Evolutionary conservation across 2,329 filamentous ascomycete species (phyloP), one percentile per base, ranked within the genome.

Genomic region (Fusarium cicatricum): DNA sequence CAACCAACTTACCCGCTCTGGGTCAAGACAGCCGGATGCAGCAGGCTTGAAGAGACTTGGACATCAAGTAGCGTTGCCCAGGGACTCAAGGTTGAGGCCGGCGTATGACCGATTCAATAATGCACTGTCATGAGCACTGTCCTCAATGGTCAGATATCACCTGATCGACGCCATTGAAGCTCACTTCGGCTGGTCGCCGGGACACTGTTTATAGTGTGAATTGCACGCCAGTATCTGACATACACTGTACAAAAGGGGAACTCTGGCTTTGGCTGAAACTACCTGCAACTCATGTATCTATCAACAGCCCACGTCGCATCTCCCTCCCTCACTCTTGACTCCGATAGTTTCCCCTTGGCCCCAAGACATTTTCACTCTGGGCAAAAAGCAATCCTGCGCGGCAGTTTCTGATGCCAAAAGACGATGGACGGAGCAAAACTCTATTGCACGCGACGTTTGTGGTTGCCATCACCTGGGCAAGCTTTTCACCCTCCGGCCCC

Each of bases 11-110:
- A n/a, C n/a, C n/a, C n/a, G n/a, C n/a, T n/a, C n/a, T 42, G 23
- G 33, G 21, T 33, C 29, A 53, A 41, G 52, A 38, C 55, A 40
- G 52, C 65, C 60, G 52, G 63, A 62, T 65, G 58, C 60, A 68
- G 58, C 52, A 55, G 53, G 57, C 54, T 62, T 59, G 49, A 34
- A 15, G 47, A 31, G 52, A 49, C 51, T 36, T 52, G 26, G 28
- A 23, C 33, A 36, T 15, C 51, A 64, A 46, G 55, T 45, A 51
- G 31, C 17, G 16, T 14, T 16, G 19, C 33, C 23, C 28, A 38
- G 47, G 45, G 42, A 50, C 59, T 59, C 47, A 50, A 50, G 36
- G 38, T 59, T 48, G 37, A 55, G 54, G 26, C 37, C 21, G 29
- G 38, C 28, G 26, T 15, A 19, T 31, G 17, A 31, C 12, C 16